These are phyloP conservation scores for Lepraria neglecta DNA, from an alignment of 495 filamentous ascomycete species.

Conservation along the genomic window DNA sequence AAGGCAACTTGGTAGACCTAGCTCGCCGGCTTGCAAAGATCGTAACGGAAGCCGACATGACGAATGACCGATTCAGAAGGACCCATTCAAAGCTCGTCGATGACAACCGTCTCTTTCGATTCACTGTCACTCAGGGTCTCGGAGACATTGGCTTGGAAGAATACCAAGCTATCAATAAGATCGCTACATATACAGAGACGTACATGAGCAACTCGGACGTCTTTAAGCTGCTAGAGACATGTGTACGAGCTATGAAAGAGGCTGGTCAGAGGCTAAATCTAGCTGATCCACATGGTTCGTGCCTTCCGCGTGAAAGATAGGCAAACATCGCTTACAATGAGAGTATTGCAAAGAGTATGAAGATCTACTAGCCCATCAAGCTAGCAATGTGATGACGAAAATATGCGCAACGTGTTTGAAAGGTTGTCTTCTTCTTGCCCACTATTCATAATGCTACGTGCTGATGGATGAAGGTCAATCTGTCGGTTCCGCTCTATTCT, in stretches of 20 bases:
- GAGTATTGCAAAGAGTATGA: no score
- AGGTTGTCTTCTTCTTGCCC: no score
- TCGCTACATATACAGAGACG: constrained; percentile 5
- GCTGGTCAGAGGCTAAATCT: constrained; percentile 6
- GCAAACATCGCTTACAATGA: neutral
- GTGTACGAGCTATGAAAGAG: constrained; percentile 1
- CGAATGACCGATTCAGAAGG: constrained; percentile 8
- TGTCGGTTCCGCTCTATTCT: no score
- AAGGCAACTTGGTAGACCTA: constrained; percentile 4
- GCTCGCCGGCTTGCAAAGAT: constrained; percentile 3
- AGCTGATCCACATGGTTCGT: neutral
- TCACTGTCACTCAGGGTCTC: constrained; percentile 10
- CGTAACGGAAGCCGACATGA: constrained; percentile 9
- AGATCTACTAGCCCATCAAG: no score
- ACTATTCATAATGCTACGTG: no score
- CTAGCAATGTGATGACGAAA: no score
- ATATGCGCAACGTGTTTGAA: no score
- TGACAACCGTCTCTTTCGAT: constrained; percentile 5
- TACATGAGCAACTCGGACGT: constrained; percentile 3
- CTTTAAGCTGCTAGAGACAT: neutral
- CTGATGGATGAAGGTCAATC: no score
- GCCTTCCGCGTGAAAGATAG: neutral
- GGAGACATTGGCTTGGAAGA: constrained; percentile 7
- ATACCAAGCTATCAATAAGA: constrained; percentile 6
- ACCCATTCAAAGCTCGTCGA: neutral